Percentiles rank a stretch among this genome's conserved stretches.
These are phyloP conservation scores for Tritrichomonas foetus DNA, from an alignment of 208 protist genomes.

Conservation along the genomic window DNA sequence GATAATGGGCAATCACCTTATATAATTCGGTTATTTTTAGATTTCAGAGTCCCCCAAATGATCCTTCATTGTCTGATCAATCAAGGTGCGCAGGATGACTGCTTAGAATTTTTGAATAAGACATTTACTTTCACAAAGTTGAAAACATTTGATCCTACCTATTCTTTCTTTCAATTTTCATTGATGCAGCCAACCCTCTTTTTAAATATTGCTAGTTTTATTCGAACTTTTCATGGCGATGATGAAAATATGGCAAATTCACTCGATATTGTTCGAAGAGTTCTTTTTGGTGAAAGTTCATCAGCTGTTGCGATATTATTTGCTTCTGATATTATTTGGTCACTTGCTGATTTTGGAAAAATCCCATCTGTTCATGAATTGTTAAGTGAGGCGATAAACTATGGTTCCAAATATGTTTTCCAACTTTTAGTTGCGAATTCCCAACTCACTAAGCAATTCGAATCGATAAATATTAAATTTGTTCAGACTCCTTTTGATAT, in stretches of 20 bases:
- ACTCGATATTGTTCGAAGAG: background rate
- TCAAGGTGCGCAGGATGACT: background rate
- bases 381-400: too few species aligned
- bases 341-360: background rate
- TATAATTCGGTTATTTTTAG: background rate
- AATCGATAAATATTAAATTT: too few species aligned
- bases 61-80: background rate
- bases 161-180: background rate
- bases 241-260: background rate
- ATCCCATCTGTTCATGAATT: background rate
- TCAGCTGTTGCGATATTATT: background rate
- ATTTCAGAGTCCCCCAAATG: background rate
- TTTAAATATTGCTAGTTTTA: background rate
- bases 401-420: too few species aligned
- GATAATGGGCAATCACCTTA: background rate
- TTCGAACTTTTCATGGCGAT: background rate
- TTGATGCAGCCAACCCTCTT: background rate
- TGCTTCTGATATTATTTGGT: background rate
- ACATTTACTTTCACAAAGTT: background rate
- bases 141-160: background rate
- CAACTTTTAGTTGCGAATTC: too few species aligned
- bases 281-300: background rate
- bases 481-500: too few species aligned
- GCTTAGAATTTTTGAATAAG: background rate
- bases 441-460: too few species aligned